Evolutionary conservation across 1,139 yeast genomes (phyloP).

Genomic region (Suzukiozyma palmioleophila): DNA sequence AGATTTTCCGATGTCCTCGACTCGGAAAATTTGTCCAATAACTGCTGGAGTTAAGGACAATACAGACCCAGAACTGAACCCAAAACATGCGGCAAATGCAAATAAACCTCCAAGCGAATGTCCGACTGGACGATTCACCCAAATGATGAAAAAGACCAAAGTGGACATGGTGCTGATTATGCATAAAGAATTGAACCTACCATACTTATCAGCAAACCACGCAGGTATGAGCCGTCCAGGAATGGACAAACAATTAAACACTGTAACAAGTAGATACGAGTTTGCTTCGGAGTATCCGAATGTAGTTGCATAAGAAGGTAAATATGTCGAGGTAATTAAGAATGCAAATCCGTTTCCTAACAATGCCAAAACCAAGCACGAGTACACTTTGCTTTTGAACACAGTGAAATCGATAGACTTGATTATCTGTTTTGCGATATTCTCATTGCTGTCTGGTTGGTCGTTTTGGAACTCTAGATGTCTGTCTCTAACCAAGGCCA

Average conservation of each 20-base stretch:
- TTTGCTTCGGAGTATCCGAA: slow-evolving; percentile 18
- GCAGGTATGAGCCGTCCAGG: slow-evolving; percentile 29
- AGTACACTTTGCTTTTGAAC: slow-evolving; percentile 21
- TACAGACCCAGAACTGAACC: slow-evolving; percentile 29
- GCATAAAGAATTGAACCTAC: slow-evolving; percentile 27
- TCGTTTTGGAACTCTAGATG: slow-evolving; percentile 15
- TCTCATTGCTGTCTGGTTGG: slow-evolving; percentile 5
- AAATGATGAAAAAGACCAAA: slow-evolving; percentile 20
- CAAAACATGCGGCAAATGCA: slow-evolving; percentile 24
- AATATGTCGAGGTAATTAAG: slow-evolving; percentile 20
- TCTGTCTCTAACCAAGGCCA: slow-evolving; percentile 18
- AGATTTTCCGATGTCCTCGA: slow-evolving; percentile 27
- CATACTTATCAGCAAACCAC: slow-evolving; percentile 26
- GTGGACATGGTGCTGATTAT: slow-evolving; percentile 16
- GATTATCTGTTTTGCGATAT: slow-evolving; percentile 13
- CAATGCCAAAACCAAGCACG: slow-evolving; percentile 23
- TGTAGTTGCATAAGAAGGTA: slow-evolving; percentile 27
- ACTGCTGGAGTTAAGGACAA: slow-evolving; percentile 28
- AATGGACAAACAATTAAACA: slow-evolving; percentile 26
- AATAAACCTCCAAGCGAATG: slow-evolving; percentile 23
- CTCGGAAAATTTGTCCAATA: slow-evolving; percentile 23
- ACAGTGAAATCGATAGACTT: slow-evolving; percentile 24
- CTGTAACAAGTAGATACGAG: slow-evolving; percentile 23
- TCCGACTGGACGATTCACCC: slow-evolving; percentile 27
- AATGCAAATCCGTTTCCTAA: slow-evolving; percentile 30